Base-by-base conservation (phyloP, 331 rosid genomes). In the Saraca asoca region DNA sequence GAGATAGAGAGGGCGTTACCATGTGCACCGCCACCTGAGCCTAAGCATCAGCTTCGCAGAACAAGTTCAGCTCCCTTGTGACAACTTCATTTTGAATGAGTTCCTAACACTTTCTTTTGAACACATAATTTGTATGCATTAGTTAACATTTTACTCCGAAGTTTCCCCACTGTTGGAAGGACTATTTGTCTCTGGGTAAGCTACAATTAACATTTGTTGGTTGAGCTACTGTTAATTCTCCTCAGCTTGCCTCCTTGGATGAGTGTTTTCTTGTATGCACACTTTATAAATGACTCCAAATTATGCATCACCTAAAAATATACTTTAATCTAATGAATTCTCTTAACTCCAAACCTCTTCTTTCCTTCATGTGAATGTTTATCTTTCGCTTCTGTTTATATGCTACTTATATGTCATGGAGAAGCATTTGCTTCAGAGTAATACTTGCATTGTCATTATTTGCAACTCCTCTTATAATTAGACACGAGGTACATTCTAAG, bases 1-100 rank as follows among this genome's bases (percentile, higher is more conserved):
- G 82, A 79, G 75, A 74, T 68, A 43, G 82, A 79, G 73, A 72
- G 34, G 44, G 78, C 17, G 6, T 16, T 82, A 65, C 84, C 80
- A 13, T 60, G 45, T 51, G 75, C 12, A 9, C 87, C 87, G 6
- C 82, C 78, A n/a, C 72, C 73, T 16, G 87, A 76, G 1, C 67
- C 78, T 18, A 79, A 79, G 78, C 75, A 65, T 64, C 78, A 82
- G 71, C 87, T 76, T 65, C 82, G 87, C 63, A 58, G 87, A 69
- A 76, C 87, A 50, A 69, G 82, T 69, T 82, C 84, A 39, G 75
- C 80, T 17, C 69, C 84, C 15, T 64, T 76, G 44, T 82, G 79
- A 82, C 12, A 41, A 20, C 61, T 61, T 59, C 55, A 50, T 55
- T 62, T 64, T 66, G 53, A 68, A 63, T 33, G 60, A 39, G 41